Evolutionary conservation across 352 stramenopile genomes (phyloP), one percentile per base, ranked within the genome.

Genomic region (Saprolegnia diclina): DNA sequence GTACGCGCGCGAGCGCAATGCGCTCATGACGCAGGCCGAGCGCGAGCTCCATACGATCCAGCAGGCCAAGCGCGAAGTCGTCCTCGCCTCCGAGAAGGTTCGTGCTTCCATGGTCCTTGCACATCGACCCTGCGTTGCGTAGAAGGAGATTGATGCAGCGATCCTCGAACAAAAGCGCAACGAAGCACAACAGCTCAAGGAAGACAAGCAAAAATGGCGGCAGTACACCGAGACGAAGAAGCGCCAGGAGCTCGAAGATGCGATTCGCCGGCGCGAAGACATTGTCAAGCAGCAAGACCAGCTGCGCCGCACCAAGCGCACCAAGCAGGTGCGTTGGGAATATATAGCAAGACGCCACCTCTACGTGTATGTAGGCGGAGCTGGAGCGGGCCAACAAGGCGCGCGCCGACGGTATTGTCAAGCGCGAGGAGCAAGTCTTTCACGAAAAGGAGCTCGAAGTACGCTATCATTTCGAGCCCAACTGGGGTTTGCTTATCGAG

Each of bases 131-230:
- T n/a, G n/a, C n/a, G n/a, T 16, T 57, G 29, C 18, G 76, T 91
- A 92, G 69, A 89, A 89, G 71, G 85, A 91, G 56, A 75, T 86
- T 45, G 83, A 78, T 16, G 64, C 80, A 67, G 82, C 90, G 65
- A 76, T 93, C 71, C 85, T 81, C 3, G 82, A 91, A 54, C 74
- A 82, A 32, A 77, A 83, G 22, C 80, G 83, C 26, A 74, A 64
- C 29, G 85, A 93, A 37, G 85, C 85, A 21, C 76, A 78, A 44
- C 82, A 90, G 59, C 81, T 93, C 56, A 93, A 91, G 71, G 85
- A 91, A 72, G 85, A 90, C 26, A 93, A 91, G 68, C 85, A 93
- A 64, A 77, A 76, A 11, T 93, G 85, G 82, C 85, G 86, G 24
- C 74, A 90, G 62, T 72, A 79, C 32, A 87, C 79, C 18, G 82